Conservation (phyloP, 2,329 filamentous ascomycete genomes). For the Calonectria hawksworthii region DNA sequence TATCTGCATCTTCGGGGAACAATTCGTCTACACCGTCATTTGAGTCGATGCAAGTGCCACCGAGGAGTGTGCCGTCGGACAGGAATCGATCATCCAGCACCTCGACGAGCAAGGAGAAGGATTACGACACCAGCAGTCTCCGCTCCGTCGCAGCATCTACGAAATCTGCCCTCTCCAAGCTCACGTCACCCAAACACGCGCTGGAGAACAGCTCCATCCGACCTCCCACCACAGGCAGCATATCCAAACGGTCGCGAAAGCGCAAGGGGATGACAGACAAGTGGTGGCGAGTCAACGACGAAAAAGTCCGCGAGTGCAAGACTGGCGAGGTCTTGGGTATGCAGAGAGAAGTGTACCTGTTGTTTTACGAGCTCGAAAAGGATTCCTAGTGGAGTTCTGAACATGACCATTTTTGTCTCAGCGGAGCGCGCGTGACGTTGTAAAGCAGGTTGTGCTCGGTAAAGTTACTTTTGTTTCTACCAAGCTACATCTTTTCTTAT, state of each 20-base stretch:
- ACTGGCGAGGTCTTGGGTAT: slow-evolving; percentile 91
- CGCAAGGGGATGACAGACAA: slow-evolving; percentile 73
- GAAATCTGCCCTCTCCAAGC: slow-evolving; percentile 65
- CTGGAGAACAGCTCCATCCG: slow-evolving; percentile 41
- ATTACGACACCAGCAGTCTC: slow-evolving; percentile 66
- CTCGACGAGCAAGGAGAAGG: slow-evolving; percentile 51
- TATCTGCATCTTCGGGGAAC: slow-evolving; percentile 54
- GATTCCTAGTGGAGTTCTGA: slow-evolving; percentile 39
- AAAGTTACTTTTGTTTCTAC: neutral
- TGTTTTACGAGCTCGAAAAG: slow-evolving; percentile 93
- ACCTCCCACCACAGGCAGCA: slow-evolving; percentile 38
- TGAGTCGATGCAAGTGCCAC: slow-evolving; percentile 48
- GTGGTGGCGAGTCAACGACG: slow-evolving; percentile 99
- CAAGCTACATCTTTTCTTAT: slow-evolving; percentile 12
- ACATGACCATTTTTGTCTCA: neutral
- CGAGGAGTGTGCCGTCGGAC: slow-evolving; percentile 51
- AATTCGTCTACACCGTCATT: slow-evolving; percentile 55
- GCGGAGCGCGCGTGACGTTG: slow-evolving; percentile 15
- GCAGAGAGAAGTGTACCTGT: slow-evolving; percentile 94
- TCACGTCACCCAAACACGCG: slow-evolving; percentile 57
- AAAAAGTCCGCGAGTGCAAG: slow-evolving; percentile 95
- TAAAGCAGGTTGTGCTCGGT: slow-evolving; percentile 7
- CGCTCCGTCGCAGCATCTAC: slow-evolving; percentile 71
- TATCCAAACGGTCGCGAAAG: slow-evolving; percentile 62
- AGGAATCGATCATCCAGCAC: slow-evolving; percentile 43